phyloP scores from a whole-genome alignment of 352 stramenopile species.

The Peronospora tabacina region DNA sequence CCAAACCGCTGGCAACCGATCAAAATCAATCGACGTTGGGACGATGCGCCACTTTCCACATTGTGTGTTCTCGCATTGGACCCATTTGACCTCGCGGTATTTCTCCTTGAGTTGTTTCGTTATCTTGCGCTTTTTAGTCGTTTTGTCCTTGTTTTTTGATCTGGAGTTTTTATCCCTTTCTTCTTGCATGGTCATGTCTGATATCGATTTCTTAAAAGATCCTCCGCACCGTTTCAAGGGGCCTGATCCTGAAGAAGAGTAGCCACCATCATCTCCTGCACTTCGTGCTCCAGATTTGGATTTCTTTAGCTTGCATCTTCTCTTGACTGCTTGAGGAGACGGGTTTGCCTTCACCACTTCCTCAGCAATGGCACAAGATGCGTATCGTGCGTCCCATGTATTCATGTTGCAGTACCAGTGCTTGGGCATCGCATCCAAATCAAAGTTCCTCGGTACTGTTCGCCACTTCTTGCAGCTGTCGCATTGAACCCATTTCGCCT shows the following conservation, averaged over 20 bases:
- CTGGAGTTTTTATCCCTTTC: constrained; percentile 24
- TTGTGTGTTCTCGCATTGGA: constrained; percentile 90
- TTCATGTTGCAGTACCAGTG: constrained; percentile 96
- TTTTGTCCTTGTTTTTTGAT: constrained; percentile 54
- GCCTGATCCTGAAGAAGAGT: constrained; percentile 34
- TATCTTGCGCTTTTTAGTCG: constrained; percentile 71
- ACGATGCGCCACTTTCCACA: constrained; percentile 95
- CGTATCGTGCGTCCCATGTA: constrained; percentile 81
- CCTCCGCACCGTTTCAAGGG: constrained; percentile 20
- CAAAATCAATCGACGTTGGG: constrained; percentile 84
- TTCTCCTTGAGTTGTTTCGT: constrained; percentile 75
- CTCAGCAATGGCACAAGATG: constrained; percentile 85
- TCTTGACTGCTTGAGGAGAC: constrained; percentile 25
- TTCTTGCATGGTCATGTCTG: constrained; percentile 17
- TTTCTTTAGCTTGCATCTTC: constrained; percentile 32
- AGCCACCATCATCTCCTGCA: constrained; percentile 28
- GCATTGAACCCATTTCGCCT: constrained; percentile 93
- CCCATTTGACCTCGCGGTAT: constrained; percentile 87
- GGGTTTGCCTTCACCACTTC: constrained; percentile 57
- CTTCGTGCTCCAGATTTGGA: constrained; percentile 18
- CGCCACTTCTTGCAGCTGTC: constrained; percentile 95
- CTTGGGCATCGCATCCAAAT: constrained; percentile 88
- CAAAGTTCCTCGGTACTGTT: constrained; percentile 83
- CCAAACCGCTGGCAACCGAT: constrained; percentile 87
- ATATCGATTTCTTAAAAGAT: constrained; percentile 15